Evolutionary conservation across 768 basidiomycete species (phyloP), one percentile per base, ranked within the genome.

Genomic region (Lentinula boryana): DNA sequence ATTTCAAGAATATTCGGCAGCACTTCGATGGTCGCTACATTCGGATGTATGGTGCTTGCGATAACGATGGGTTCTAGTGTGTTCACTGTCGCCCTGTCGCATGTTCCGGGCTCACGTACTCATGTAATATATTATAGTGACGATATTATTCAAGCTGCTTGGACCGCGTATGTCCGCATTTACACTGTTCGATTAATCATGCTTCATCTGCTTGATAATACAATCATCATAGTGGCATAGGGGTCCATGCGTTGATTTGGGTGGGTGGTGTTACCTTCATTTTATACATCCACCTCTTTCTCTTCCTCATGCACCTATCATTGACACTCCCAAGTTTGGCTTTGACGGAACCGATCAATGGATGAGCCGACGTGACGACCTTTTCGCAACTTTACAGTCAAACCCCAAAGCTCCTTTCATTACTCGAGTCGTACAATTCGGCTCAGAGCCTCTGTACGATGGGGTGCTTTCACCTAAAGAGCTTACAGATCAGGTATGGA

Each of bases 391-490:
- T 0, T 77, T 88, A 31, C 82, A 81, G 58, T 80, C 80, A 1
- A 88, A 87, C 59, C 76, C 80, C 1, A 85, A 80, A 63, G 86
- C 84, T 15, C 82, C 83, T 63, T 88, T 83, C 58, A 80, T 88
- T 27, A 87, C 85, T 0, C 81, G 86, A 18, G 84, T 74, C 1
- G 71, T 89, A 3, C 87, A 89, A 62, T 89, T 89, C 64, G 88
- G 88, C 35, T 86, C 86, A 0, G 88, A 89, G 65, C 87, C 87
- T 1, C 73, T 89, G 21, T 89, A 70, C 61, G 88, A 89, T 66
- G 59, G 70, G 41, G 88, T 80, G 35, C 72, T 89, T 49, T 67
- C 75, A 5, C 77, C 81, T n/a, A 27, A 66, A 5, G 70, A 75
- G 33, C 79, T 89, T 21, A 80, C 84, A 1, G 60, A 67, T 0